phyloP scores from a whole-genome alignment of 179 eudicot genomes.

The Silene vulgaris region DNA sequence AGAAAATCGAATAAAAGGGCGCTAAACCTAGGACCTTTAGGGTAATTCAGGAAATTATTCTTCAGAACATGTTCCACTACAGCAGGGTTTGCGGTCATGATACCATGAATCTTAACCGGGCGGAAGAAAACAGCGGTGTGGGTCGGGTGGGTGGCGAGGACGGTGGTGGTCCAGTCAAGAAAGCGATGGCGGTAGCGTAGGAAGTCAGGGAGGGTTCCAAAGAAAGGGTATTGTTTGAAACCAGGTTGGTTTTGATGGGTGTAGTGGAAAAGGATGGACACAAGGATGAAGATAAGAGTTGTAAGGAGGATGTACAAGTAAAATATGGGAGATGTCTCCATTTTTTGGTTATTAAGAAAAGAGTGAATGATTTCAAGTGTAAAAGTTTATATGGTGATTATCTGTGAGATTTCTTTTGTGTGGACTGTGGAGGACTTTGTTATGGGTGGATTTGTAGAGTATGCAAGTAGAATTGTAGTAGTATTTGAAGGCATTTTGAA shows the following conservation, averaged over 20 bases:
- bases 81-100: constrained; percentile 65
- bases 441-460: too few species aligned
- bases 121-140: constrained; percentile 59
- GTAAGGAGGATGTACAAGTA: not conserved
- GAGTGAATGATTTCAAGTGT: not conserved
- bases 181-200: constrained; percentile 70
- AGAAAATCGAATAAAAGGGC: constrained; percentile 56
- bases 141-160: constrained; percentile 45
- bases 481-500: too few species aligned
- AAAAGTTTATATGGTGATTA: too few species aligned
- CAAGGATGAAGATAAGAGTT: constrained; percentile 13
- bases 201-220: constrained; percentile 68
- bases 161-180: constrained; percentile 61
- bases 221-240: constrained; percentile 53
- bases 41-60: constrained; percentile 61
- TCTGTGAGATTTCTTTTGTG: too few species aligned
- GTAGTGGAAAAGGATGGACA: not conserved
- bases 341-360: constrained; percentile 3
- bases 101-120: constrained; percentile 49
- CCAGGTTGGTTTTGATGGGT: constrained; percentile 30
- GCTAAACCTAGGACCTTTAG: constrained; percentile 48
- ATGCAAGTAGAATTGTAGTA: too few species aligned
- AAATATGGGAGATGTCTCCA: not conserved
- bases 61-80: constrained; percentile 72
- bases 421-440: too few species aligned